These are phyloP conservation scores for Hibiscus trionum DNA, from an alignment of 345 rosid species.

Conservation along the genomic window DNA sequence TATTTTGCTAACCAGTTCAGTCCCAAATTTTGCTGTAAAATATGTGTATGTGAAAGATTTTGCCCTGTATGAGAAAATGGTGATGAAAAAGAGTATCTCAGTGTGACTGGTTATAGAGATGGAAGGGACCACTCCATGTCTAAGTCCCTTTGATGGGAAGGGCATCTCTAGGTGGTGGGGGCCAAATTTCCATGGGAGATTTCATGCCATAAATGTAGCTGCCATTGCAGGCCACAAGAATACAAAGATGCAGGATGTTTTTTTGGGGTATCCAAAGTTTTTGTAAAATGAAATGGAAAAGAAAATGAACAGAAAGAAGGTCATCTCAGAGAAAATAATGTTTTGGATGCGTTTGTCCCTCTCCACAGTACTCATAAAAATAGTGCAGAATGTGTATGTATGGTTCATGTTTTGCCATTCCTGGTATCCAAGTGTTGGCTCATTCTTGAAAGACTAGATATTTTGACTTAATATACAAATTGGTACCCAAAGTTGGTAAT, in stretches of 20 bases:
- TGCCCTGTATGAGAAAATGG: neutral
- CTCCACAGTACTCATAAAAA: neutral
- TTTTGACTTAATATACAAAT: too few species aligned
- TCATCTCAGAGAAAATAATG: neutral
- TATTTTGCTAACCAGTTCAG: neutral
- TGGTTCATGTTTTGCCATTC: neutral
- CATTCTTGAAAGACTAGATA: neutral
- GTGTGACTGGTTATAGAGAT: neutral
- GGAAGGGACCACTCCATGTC: conserved; percentile 20
- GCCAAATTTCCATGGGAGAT: conserved; percentile 16
- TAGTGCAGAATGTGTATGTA: neutral
- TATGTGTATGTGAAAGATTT: neutral
- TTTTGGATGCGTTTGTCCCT: neutral
- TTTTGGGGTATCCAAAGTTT: conserved; percentile 33
- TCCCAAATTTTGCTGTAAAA: neutral
- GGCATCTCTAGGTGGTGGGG: conserved; percentile 25
- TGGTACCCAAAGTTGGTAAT: neutral
- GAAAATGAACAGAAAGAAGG: neutral
- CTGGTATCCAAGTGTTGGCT: neutral
- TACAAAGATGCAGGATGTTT: conserved; percentile 24
- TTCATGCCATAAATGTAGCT: conserved; percentile 21
- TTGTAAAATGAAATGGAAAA: neutral
- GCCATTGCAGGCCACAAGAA: conserved; percentile 27
- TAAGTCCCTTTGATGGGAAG: conserved; percentile 14
- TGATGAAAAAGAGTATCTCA: neutral